A percentile compares a stretch with the other conserved stretches of the same genome.
Evolutionary conservation across 805 yeast species (phyloP).

Genomic region (Kluyveromyces starmeri): DNA sequence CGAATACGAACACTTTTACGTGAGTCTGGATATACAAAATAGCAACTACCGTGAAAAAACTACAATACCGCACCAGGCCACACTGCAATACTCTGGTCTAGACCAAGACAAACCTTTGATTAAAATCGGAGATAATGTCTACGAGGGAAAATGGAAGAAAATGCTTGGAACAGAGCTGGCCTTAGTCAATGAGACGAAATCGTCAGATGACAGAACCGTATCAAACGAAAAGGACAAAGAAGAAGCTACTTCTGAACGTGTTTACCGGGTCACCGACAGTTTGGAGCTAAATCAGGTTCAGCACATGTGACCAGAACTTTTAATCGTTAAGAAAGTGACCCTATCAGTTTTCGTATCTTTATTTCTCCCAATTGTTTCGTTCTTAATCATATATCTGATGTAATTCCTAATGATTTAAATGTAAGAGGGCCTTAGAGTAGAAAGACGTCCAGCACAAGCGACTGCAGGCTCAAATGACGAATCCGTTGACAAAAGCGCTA

Average conservation of each 20-base stretch:
- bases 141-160: constrained; percentile 67
- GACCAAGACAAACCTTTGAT: constrained; percentile 47
- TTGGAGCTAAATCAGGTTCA: constrained; percentile 18
- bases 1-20: constrained; percentile 38
- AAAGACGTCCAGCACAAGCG: too few relatives aligned
- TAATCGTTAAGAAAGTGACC: too few relatives aligned
- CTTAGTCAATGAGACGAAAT: constrained; percentile 23
- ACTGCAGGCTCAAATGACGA: too few relatives aligned
- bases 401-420: too few relatives aligned
- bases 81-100: constrained; percentile 48
- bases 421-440: too few relatives aligned
- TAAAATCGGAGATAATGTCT: constrained; percentile 49
- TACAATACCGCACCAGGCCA: constrained; percentile 32
- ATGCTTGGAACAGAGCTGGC: constrained; percentile 70
- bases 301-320: constrained; percentile 26
- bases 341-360: too few relatives aligned
- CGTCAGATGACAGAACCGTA: constrained; percentile 3
- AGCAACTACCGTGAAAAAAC: constrained; percentile 24
- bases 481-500: constrained; percentile 5
- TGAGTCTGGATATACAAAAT: constrained; percentile 45
- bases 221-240: constrained; percentile 6
- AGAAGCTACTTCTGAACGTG: constrained; percentile 15
- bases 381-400: too few relatives aligned
- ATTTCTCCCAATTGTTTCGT: too few relatives aligned
- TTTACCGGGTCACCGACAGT: constrained; percentile 25